Evolutionary conservation across 371 early-diverging fungal species (phyloP), one percentile per base, ranked within the genome.

Genomic region (Blakeslea trispora): DNA sequence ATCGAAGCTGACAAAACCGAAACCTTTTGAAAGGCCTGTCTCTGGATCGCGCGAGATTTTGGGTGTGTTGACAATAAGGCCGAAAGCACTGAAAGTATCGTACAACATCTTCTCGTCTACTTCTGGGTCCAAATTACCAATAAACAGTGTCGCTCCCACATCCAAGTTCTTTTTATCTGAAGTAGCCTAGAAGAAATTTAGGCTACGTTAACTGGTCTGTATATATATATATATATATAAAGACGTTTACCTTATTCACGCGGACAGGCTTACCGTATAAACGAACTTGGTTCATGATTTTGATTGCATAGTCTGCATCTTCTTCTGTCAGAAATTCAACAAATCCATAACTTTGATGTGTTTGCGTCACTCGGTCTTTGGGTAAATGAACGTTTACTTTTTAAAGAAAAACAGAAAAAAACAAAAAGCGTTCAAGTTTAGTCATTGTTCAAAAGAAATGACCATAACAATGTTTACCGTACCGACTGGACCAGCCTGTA

Each of bases 401-500:
- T 9, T 52, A 48, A 31, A 15, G n/a, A n/a, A n/a, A n/a, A n/a
- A n/a, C n/a, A n/a, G n/a, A n/a, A n/a, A 37, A 10, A 44, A 45
- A 10, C 18, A 41, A 39, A 3, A 31, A 9, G 42, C 39, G 14
- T 9, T n/a, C 19, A 24, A 42, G 23, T 18, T 17, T 15, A 8
- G 15, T 9, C 3, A 53, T 39, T 32, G 13, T 0, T 19, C n/a
- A n/a, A n/a, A n/a, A 34, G 15, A 28, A 5, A 5, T 28, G 7
- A 28, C 7, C 28, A 28, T 28, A 7, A 28, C 28, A 28, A 28
- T 28, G 28, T 21, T 41, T 11, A 17, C 67, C 69, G 62, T 82
- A 89, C 91, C 92, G 28, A 98, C 95, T 28, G 97, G 98, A 0
- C 98, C 99, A 7, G 94, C 98, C 72, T 99, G 99, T 45, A 96